phyloP scores from a whole-genome alignment of 2,329 filamentous ascomycete species.

The Talaromyces marneffei region DNA sequence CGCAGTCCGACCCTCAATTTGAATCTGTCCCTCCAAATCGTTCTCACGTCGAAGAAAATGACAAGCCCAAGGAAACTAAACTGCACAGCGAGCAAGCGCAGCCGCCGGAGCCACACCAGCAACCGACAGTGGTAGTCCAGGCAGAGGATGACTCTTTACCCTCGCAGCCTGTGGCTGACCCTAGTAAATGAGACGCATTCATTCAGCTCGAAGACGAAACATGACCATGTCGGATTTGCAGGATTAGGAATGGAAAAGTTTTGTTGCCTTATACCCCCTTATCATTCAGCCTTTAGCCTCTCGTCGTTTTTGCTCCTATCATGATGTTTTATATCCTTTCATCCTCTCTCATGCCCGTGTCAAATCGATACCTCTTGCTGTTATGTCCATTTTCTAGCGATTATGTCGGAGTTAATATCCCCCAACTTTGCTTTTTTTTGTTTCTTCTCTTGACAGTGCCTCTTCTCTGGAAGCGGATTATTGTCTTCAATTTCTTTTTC shows the following conservation, averaged over 20 bases:
- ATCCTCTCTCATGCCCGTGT: not conserved
- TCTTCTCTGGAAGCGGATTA: not conserved
- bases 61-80: not conserved
- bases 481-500: not conserved
- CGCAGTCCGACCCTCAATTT: conserved; percentile 24
- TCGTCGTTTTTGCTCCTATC: not conserved
- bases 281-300: conserved; percentile 7
- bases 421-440: conserved; percentile 12
- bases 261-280: conserved; percentile 12
- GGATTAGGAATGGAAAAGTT: conserved; percentile 10
- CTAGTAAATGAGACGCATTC: not conserved
- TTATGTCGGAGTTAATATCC: not conserved
- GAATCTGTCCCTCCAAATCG: not conserved
- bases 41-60: not conserved
- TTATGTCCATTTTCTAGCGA: conserved; percentile 11
- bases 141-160: not conserved
- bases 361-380: conserved; percentile 7
- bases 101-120: not conserved
- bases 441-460: not conserved
- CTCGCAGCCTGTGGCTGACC: not conserved
- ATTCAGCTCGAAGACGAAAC: not conserved
- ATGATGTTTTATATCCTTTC: conserved; percentile 2
- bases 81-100: not conserved
- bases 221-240: conserved; percentile 3
- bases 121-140: not conserved